phyloP scores from a whole-genome alignment of 352 stramenopile species.

The Phytophthora pini region DNA sequence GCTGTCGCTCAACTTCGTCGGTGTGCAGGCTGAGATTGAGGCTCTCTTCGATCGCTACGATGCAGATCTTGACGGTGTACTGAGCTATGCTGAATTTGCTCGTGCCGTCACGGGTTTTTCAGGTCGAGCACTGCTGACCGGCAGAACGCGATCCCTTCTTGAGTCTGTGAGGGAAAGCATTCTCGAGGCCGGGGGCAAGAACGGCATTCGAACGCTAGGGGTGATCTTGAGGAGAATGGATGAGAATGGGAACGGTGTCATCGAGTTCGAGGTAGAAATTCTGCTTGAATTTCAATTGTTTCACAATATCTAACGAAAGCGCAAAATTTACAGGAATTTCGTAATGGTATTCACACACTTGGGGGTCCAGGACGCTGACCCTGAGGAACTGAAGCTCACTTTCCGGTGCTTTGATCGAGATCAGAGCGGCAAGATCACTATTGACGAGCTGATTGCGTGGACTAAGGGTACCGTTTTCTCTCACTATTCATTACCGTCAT shows the following conservation, averaged over 20 bases:
- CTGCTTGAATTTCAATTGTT: too few relatives aligned
- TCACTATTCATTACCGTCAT: neutral
- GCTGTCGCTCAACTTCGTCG: constrained; percentile 89
- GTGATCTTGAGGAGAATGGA: constrained; percentile 82
- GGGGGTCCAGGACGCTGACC: constrained; percentile 44
- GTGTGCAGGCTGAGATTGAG: constrained; percentile 85
- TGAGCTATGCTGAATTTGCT: constrained; percentile 84
- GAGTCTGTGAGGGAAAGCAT: constrained; percentile 58
- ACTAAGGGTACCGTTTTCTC: constrained; percentile 61
- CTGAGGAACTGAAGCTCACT: constrained; percentile 51
- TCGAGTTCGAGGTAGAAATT: constrained; percentile 62
- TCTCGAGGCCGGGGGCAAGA: constrained; percentile 68
- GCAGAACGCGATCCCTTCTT: constrained; percentile 42
- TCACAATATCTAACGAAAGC: neutral
- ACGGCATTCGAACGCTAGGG: constrained; percentile 72
- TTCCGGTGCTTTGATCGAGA: constrained; percentile 88
- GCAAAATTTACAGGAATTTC: constrained; percentile 51
- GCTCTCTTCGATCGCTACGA: constrained; percentile 92
- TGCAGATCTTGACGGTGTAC: constrained; percentile 74
- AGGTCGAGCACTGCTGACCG: constrained; percentile 11
- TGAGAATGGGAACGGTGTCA: constrained; percentile 74
- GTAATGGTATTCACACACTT: constrained; percentile 62
- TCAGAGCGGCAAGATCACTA: constrained; percentile 81
- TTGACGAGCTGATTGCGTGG: constrained; percentile 92
- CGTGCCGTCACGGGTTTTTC: constrained; percentile 50